A percentile compares a stretch with the other conserved stretches of the same genome.
These are phyloP conservation scores for Aspergillus olivimuriae DNA, from an alignment of 495 filamentous ascomycete species.

Conservation along the genomic window DNA sequence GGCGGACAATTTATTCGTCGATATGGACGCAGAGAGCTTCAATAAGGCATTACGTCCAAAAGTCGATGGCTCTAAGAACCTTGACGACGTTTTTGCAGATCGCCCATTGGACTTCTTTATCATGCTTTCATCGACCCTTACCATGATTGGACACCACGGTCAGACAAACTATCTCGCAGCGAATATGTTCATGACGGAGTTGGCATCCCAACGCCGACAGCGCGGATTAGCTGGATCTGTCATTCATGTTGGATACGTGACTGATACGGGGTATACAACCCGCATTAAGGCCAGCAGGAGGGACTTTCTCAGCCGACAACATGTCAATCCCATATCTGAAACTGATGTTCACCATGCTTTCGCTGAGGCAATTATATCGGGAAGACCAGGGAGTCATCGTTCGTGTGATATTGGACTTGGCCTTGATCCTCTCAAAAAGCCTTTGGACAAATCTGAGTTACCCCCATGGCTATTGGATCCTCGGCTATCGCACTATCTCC, in stretches of 20 bases:
- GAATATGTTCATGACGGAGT: background rate
- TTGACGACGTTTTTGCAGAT: background rate
- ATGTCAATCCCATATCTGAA: conserved; percentile 21
- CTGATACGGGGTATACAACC: background rate
- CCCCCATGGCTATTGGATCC: background rate
- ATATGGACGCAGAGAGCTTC: background rate
- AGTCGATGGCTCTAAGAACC: background rate
- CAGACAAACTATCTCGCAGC: background rate
- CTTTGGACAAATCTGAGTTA: background rate
- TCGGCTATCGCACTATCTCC: background rate
- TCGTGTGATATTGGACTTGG: background rate
- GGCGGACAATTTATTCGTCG: background rate
- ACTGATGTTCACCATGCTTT: conserved; percentile 31
- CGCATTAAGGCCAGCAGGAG: background rate
- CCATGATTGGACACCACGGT: background rate
- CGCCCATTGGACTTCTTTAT: background rate
- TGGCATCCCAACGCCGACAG: background rate
- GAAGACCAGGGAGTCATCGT: conserved; percentile 12
- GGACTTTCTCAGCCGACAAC: background rate
- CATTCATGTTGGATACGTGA: background rate
- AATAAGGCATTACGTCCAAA: background rate
- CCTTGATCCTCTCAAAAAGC: background rate
- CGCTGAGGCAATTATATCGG: conserved; percentile 43
- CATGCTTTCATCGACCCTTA: background rate
- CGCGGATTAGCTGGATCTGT: background rate